Evolutionary conservation across 352 stramenopile genomes (phyloP).

Genomic region (Globisporangium lucens): DNA sequence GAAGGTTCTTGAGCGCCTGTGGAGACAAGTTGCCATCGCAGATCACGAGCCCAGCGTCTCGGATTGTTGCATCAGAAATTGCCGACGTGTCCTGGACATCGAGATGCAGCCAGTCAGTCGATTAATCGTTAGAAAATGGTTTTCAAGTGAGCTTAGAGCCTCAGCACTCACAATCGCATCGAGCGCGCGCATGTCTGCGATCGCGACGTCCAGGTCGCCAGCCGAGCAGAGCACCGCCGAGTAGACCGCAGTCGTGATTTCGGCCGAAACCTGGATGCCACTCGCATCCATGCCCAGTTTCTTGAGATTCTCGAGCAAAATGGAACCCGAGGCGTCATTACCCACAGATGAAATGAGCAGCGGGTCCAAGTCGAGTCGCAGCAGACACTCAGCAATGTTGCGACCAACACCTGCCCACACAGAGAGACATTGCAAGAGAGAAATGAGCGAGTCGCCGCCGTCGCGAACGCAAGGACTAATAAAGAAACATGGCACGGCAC

Average conservation of each 20-base stretch:
- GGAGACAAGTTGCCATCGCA: conserved; percentile 77
- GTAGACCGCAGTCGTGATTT: conserved; percentile 79
- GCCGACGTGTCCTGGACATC: conserved; percentile 33
- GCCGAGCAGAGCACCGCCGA: conserved; percentile 69
- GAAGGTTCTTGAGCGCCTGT: conserved; percentile 36
- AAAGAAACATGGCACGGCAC: conserved; percentile 20
- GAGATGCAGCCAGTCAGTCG: neutral
- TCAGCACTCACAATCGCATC: conserved; percentile 59
- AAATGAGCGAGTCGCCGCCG: neutral
- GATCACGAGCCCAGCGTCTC: conserved; percentile 56
- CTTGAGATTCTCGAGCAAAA: conserved; percentile 71
- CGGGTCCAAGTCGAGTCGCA: conserved; percentile 58
- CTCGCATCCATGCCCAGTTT: conserved; percentile 56
- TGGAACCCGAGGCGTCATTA: conserved; percentile 61
- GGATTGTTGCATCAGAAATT: conserved; percentile 46
- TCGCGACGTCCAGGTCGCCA: conserved; percentile 80
- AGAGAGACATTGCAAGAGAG: neutral
- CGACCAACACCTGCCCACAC: conserved; percentile 80
- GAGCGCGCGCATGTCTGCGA: conserved; percentile 86
- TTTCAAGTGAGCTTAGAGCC: neutral
- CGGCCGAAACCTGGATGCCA: conserved; percentile 46
- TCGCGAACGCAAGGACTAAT: neutral
- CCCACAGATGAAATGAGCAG: conserved; percentile 84
- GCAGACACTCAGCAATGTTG: conserved; percentile 90
- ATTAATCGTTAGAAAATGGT: neutral